phyloP scores from a whole-genome alignment of 371 early-diverging fungal genomes.

The Syncephalastrum sp. region DNA sequence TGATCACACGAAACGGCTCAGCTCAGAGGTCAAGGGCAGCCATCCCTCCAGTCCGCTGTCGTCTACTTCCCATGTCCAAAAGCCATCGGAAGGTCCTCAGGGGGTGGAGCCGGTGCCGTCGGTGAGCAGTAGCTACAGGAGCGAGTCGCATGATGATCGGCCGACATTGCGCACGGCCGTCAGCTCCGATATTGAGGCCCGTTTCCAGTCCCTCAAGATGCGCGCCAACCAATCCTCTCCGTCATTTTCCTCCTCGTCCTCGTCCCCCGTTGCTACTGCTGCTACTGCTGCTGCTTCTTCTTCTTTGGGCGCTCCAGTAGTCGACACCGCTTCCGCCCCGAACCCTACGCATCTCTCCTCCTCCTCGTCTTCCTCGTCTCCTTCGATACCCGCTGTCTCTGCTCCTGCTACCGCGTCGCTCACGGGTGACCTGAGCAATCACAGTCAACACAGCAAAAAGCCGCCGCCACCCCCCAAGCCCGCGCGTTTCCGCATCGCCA shows the following conservation, averaged over 20 bases:
- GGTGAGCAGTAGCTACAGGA: conserved; percentile 5
- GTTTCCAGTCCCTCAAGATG: conserved; percentile 29
- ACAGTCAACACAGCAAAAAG: conserved; percentile 3
- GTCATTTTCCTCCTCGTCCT: not conserved
- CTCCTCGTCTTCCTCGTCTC: not conserved
- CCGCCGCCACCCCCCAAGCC: conserved; percentile 47
- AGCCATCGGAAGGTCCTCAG: not conserved
- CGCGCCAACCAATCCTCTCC: conserved; percentile 10
- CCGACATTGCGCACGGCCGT: conserved; percentile 14
- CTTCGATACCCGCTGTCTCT: not conserved
- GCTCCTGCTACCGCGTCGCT: conserved; percentile 7
- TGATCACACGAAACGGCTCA: not conserved
- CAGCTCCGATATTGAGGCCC: conserved; percentile 34
- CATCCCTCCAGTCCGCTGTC: not conserved
- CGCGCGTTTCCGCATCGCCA: conserved; percentile 36
- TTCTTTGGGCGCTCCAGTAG: not conserved
- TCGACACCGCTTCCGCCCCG: not conserved
- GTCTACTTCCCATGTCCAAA: conserved; percentile 5
- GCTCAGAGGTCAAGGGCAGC: not conserved
- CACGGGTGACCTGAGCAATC: not conserved
- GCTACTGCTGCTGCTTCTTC: too few species aligned
- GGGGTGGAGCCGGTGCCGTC: conserved; percentile 5
- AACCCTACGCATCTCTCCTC: not conserved
- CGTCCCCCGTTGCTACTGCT: too few species aligned
- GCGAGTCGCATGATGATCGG: conserved; percentile 5